Percentiles rank a stretch among this genome's conserved stretches.
phyloP scores from a whole-genome alignment of 208 protist genomes.

The Acanthamoeba royreba region DNA sequence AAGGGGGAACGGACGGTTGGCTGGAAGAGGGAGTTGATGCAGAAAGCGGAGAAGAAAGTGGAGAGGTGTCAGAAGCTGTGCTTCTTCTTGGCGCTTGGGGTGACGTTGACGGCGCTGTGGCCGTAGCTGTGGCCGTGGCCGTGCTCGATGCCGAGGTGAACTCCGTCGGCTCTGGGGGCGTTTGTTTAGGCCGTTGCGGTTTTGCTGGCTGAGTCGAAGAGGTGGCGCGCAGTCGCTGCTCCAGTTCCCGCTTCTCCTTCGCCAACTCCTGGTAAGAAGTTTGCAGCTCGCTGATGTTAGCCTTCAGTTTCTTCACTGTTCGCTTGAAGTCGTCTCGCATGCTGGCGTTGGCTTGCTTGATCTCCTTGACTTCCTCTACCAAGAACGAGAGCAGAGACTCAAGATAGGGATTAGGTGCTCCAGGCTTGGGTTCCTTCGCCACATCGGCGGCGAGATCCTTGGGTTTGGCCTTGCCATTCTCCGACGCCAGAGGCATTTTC shows the following conservation, averaged over 20 bases:
- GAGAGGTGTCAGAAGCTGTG: neutral
- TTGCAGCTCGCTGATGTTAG: neutral
- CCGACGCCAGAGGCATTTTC: neutral
- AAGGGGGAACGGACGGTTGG: neutral
- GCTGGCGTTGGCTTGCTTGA: neutral
- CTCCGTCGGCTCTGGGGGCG: too few species aligned
- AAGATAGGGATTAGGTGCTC: neutral
- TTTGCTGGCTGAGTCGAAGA: too few species aligned
- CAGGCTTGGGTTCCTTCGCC: neutral
- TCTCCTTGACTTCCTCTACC: neutral
- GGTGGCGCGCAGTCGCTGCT: neutral
- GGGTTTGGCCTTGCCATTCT: neutral
- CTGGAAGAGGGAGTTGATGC: neutral
- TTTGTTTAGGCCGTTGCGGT: too few species aligned
- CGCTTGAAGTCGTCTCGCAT: constrained; percentile 1
- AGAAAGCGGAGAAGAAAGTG: neutral
- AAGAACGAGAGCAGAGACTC: neutral
- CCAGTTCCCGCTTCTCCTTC: neutral
- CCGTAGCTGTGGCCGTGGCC: too few species aligned
- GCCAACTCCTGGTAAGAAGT: neutral
- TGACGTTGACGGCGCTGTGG: neutral
- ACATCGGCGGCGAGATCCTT: neutral
- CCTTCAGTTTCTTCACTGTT: neutral
- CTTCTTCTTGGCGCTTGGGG: too few species aligned
- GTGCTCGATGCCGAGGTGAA: too few species aligned